Evolutionary conservation across 129 eudicot species (phyloP), one percentile per base, ranked within the genome.

Genomic region (Arctium lappa): DNA sequence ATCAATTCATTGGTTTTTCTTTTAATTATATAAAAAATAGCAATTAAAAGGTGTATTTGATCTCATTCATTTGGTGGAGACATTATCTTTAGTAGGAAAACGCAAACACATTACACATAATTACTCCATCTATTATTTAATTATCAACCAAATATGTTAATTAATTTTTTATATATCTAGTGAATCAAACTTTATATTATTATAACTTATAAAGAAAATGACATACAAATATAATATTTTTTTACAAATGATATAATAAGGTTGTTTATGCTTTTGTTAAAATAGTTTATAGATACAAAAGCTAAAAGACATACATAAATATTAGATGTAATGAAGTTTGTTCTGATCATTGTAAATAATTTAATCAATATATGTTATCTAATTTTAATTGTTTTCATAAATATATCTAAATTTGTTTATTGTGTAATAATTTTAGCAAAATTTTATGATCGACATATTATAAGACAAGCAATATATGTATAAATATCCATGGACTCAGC

Each of bases 91-190:
- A 69, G 11, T 75, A 11, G 40, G 77, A 69, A 82, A 82, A 83
- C 48, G 86, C 81, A 83, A 75, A 83, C 77, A 79, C 72, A 69
- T 46, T 30, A 69, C 72, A 83, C 77, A 82, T 34, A 76, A 83
- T 76, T 62, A 83, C 81, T 83, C 86, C 72, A 83, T 76, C 86
- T 34, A 36, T 44, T 31, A 68, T 76, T 75, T 46, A 46, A 82
- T 75, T 38, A 75, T 75, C 30, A 66, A 31, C 38, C 11, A 65
- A 6, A 33, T 10, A 18, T 32, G 33, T 44, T 76, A 33, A 44
- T 22, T 69, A 40, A 66, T 76, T 77, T 69, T 71, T 9, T 42
- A 50, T 50, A 37, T 76, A 82, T 48, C 69, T 48, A 69, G 81
- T 46, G 32, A 46, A 11, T 82, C 76, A 50, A 42, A 75, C 70